Conservation (phyloP, 208 protist genomes). For the Wallacemonas collosoma region DNA sequence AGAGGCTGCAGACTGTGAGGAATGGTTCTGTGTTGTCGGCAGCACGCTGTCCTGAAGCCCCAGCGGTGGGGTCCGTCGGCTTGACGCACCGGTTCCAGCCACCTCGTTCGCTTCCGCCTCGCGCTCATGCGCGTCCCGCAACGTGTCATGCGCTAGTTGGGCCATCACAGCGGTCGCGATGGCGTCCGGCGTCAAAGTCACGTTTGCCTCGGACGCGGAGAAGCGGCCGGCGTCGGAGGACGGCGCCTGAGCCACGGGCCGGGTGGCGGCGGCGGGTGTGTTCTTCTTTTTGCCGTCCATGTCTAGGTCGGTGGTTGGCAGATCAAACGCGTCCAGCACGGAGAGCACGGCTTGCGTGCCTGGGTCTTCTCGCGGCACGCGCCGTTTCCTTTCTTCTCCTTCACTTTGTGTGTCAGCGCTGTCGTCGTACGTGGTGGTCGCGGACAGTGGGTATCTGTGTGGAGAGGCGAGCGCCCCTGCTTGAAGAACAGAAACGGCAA, state of each 20-base stretch:
- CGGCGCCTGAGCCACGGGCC: background rate
- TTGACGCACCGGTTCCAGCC: too few relatives aligned
- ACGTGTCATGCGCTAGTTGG: background rate
- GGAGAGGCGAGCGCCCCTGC: slow-evolving; percentile 8
- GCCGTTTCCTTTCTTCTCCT: too few relatives aligned
- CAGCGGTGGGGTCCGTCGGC: too few relatives aligned
- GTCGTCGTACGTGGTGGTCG: too few relatives aligned
- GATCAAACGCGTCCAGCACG: background rate
- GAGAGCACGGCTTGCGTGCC: background rate
- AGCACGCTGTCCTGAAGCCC: too few relatives aligned
- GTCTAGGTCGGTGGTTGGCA: background rate
- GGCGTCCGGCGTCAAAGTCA: background rate
- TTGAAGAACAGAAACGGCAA: slow-evolving; percentile 60
- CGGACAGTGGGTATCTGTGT: background rate
- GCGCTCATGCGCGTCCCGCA: background rate
- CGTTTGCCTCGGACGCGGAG: too few relatives aligned
- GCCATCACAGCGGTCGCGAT: slow-evolving; percentile 4
- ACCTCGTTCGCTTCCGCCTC: background rate
- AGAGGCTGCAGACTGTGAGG: background rate
- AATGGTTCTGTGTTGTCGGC: too few relatives aligned
- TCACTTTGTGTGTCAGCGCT: too few relatives aligned
- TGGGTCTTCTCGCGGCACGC: background rate
- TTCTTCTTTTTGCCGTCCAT: too few relatives aligned
- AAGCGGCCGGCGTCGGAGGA: background rate
- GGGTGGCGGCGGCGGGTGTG: background rate